These are phyloP conservation scores for Sordariomycetes sp. DNA, from an alignment of 2,329 filamentous ascomycete species.

Conservation along the genomic window DNA sequence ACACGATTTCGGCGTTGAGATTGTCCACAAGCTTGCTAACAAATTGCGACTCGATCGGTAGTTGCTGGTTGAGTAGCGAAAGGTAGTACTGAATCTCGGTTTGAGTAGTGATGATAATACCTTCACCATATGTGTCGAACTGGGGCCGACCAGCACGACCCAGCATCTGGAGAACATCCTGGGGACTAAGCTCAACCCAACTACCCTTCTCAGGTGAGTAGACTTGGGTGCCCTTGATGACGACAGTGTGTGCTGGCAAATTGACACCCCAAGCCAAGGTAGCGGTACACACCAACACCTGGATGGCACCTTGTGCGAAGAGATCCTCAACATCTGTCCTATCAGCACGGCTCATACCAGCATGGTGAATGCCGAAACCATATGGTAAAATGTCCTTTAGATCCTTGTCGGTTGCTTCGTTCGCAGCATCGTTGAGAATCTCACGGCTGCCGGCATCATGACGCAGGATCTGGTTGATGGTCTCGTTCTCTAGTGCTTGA, in stretches of 20 bases:
- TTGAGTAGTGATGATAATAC: constrained; percentile 97
- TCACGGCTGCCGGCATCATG: constrained; percentile 88
- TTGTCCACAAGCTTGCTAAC: constrained; percentile 91
- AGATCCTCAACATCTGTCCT: constrained; percentile 91
- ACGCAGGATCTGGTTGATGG: constrained; percentile 89
- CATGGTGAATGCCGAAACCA: constrained; percentile 96
- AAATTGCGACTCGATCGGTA: constrained; percentile 95
- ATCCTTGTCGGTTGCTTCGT: constrained; percentile 73
- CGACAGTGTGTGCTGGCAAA: constrained; percentile 91
- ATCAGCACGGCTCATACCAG: constrained; percentile 93
- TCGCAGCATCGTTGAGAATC: constrained; percentile 76
- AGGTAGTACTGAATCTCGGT: constrained; percentile 95
- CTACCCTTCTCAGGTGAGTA: constrained; percentile 98
- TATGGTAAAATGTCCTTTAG: constrained; percentile 93
- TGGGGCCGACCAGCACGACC: constrained; percentile 94
- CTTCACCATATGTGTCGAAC: constrained; percentile 95
- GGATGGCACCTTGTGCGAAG: constrained; percentile 82
- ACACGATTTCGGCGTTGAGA: constrained; percentile 88
- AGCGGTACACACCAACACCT: constrained; percentile 93
- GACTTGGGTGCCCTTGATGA: constrained; percentile 97
- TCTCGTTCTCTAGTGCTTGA: constrained; percentile 94
- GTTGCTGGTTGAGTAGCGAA: constrained; percentile 89
- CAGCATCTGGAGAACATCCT: constrained; percentile 97
- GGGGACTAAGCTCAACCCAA: constrained; percentile 95
- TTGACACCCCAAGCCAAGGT: constrained; percentile 99